These are phyloP conservation scores for Leccinum pellstonianum DNA, from an alignment of 768 basidiomycete species.

Conservation along the genomic window DNA sequence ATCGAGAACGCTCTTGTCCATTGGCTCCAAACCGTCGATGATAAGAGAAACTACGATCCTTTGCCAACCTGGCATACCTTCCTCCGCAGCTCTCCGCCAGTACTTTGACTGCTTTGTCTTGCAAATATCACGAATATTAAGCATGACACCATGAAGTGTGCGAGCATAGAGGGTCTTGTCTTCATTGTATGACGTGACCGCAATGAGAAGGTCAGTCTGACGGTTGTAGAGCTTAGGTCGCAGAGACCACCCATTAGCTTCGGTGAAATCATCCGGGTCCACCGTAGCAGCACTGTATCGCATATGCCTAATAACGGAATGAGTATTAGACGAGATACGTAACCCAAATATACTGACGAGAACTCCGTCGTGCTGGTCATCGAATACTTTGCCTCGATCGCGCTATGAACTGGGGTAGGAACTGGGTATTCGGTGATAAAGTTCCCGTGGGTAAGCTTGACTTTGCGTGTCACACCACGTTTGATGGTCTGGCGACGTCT, in stretches of 20 bases:
- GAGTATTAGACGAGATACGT: neutral
- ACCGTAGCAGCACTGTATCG: conserved; percentile 90
- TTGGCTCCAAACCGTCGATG: conserved; percentile 88
- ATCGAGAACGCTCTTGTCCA: conserved; percentile 95
- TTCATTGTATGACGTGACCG: conserved; percentile 91
- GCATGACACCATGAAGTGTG: conserved; percentile 94
- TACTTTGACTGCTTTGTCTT: conserved; percentile 93
- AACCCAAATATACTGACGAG: conserved; percentile 54
- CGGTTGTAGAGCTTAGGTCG: conserved; percentile 84
- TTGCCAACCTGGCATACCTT: conserved; percentile 87
- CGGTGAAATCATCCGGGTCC: conserved; percentile 86
- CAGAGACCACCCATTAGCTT: conserved; percentile 79
- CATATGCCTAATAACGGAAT: conserved; percentile 59
- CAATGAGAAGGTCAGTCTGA: conserved; percentile 90
- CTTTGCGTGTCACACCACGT: conserved; percentile 89
- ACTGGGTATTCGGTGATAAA: conserved; percentile 90
- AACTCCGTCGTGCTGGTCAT: conserved; percentile 80
- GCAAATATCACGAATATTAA: conserved; percentile 97
- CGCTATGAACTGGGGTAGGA: conserved; percentile 78
- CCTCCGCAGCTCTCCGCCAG: conserved; percentile 81
- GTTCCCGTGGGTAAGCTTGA: conserved; percentile 91
- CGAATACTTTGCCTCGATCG: conserved; percentile 80
- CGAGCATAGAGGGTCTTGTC: conserved; percentile 90
- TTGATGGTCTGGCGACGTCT: conserved; percentile 86
- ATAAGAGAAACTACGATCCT: conserved; percentile 88